A percentile compares a stretch with the other conserved stretches of the same genome.
Evolutionary conservation across 345 rosid species (phyloP).

Genomic region (Brassica nigra): DNA sequence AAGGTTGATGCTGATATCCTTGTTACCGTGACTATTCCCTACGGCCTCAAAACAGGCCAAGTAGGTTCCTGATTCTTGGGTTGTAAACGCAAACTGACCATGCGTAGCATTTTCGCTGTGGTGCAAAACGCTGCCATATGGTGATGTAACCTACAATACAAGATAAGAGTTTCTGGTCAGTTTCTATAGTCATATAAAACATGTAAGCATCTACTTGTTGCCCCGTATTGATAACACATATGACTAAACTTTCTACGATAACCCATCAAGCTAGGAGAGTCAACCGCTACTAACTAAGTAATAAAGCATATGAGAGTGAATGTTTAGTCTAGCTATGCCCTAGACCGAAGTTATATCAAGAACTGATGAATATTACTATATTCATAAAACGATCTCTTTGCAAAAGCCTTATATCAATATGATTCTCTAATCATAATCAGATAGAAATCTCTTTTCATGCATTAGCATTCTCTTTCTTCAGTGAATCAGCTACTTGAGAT

Average conservation of each 20-base stretch:
- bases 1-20: slow-evolving; percentile 60
- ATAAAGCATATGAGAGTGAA: neutral
- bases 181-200: neutral
- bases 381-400: neutral
- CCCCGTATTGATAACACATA: neutral
- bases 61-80: slow-evolving; percentile 73
- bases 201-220: neutral
- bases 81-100: slow-evolving; percentile 89
- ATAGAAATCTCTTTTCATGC: neutral
- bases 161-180: neutral
- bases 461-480: neutral
- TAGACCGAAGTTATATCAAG: too few species aligned
- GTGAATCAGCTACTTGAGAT: neutral
- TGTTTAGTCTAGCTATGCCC: too few species aligned
- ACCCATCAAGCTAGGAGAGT: neutral
- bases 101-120: slow-evolving; percentile 57
- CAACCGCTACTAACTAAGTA: slow-evolving; percentile 4
- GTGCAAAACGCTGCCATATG: slow-evolving; percentile 67
- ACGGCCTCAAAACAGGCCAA: slow-evolving; percentile 72
- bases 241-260: neutral
- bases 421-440: neutral
- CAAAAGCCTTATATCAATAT: neutral
- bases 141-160: slow-evolving; percentile 67
- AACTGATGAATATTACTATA: neutral
- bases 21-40: slow-evolving; percentile 40